Evolutionary conservation across 495 filamentous ascomycete species (phyloP).

Genomic region (Oleoguttula mirabilis): DNA sequence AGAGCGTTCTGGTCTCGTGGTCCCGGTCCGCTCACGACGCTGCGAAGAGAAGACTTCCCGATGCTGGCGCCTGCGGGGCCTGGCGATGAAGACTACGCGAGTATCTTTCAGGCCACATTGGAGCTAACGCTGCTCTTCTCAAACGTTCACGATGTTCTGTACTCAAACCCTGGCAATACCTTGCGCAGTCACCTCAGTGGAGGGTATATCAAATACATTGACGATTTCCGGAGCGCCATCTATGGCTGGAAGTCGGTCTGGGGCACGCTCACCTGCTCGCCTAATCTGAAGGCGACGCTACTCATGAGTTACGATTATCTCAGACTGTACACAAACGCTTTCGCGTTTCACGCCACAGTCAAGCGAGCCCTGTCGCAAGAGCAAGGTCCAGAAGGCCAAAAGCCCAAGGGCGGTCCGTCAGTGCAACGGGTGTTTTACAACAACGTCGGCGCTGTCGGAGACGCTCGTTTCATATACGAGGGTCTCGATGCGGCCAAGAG

Average conservation of each 20-base stretch:
- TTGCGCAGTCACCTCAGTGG: slow-evolving; percentile 52
- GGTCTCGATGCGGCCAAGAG: slow-evolving; percentile 29
- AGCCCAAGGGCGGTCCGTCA: not conserved
- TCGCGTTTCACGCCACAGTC: slow-evolving; percentile 55
- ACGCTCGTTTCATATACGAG: slow-evolving; percentile 32
- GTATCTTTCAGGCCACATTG: slow-evolving; percentile 50
- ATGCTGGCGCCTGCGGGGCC: slow-evolving; percentile 41
- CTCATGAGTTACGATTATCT: slow-evolving; percentile 53
- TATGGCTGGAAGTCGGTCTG: slow-evolving; percentile 52
- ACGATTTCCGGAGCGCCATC: slow-evolving; percentile 52
- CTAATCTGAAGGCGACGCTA: slow-evolving; percentile 44
- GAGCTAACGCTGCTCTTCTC: slow-evolving; percentile 56
- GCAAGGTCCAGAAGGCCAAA: not conserved
- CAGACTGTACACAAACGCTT: slow-evolving; percentile 52
- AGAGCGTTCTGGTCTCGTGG: slow-evolving; percentile 56
- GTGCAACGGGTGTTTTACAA: slow-evolving; percentile 28
- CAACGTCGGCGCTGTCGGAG: slow-evolving; percentile 28
- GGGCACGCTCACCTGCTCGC: slow-evolving; percentile 44
- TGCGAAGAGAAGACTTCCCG: slow-evolving; percentile 50
- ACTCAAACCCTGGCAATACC: slow-evolving; percentile 51
- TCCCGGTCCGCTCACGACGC: slow-evolving; percentile 49
- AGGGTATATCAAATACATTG: slow-evolving; percentile 55
- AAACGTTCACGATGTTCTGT: slow-evolving; percentile 55
- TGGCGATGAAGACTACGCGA: slow-evolving; percentile 48
- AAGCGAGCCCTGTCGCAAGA: slow-evolving; percentile 40